A percentile compares a stretch with the other conserved stretches of the same genome.
Evolutionary conservation across 176 grass and related monocot genomes (phyloP).

Genomic region (Rhynchospora breviuscula): DNA sequence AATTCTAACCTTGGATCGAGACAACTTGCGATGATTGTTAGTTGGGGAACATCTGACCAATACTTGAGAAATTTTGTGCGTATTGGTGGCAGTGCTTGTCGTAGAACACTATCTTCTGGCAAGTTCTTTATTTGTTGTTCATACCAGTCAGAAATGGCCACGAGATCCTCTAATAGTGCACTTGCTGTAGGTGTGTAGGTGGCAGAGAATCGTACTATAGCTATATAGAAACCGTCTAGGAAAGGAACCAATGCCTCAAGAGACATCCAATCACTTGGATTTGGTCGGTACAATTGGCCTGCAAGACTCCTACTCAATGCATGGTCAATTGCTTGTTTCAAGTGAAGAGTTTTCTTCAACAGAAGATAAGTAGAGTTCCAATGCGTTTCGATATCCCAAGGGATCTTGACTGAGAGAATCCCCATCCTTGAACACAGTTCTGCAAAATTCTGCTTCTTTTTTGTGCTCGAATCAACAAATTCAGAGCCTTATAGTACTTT

Average conservation of each 20-base stretch:
- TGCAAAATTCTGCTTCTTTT: not conserved
- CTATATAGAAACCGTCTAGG: not conserved
- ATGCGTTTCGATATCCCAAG: not conserved
- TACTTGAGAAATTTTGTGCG: not conserved
- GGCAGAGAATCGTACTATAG: not conserved
- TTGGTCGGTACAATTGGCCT: not conserved
- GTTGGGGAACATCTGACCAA: not conserved
- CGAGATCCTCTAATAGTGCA: not conserved
- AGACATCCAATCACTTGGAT: not conserved
- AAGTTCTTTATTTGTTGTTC: not conserved
- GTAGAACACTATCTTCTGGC: not conserved
- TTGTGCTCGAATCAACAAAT: not conserved
- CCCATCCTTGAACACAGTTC: not conserved
- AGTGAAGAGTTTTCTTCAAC: not conserved
- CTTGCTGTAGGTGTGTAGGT: not conserved
- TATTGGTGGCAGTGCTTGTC: not conserved
- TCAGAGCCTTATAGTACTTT: not conserved
- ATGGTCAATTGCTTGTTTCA: not conserved
- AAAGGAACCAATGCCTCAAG: not conserved
- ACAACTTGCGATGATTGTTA: not conserved
- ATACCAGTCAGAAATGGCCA: not conserved
- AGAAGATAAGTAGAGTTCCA: not conserved
- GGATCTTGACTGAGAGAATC: not conserved
- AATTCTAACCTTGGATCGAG: not conserved
- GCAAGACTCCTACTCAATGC: not conserved